These are phyloP conservation scores for Calamus simplicifolius DNA, from an alignment of 176 grass and related monocot species.

Conservation along the genomic window DNA sequence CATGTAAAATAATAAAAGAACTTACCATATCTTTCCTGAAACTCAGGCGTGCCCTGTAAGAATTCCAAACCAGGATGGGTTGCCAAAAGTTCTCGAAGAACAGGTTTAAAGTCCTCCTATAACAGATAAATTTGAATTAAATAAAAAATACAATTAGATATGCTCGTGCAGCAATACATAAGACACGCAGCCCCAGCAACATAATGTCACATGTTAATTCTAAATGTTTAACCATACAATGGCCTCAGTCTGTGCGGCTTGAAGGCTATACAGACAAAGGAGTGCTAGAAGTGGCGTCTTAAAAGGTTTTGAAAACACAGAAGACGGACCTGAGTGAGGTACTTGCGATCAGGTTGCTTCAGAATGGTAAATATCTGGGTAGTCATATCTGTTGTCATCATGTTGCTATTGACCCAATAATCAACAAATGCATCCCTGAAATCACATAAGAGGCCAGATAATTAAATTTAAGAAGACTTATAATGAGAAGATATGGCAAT, in stretches of 20 bases:
- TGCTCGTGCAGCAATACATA: too few species aligned
- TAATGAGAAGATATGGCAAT: too few species aligned
- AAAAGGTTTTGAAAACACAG: constrained; percentile 3
- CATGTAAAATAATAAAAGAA: constrained; percentile 7
- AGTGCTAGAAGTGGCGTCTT: too few species aligned
- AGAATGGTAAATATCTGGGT: constrained; percentile 89
- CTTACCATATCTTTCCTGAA: constrained; percentile 99
- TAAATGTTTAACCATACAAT: too few species aligned
- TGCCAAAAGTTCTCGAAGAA: constrained; percentile 84
- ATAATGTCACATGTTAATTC: too few species aligned
- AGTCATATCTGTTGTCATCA: constrained; percentile 81
- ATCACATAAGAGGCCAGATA: constrained; percentile 7
- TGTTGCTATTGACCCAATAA: constrained; percentile 91
- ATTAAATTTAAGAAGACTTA: background rate
- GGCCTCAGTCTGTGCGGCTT: too few species aligned
- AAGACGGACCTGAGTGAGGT: constrained; percentile 66
- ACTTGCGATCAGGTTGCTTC: constrained; percentile 50
- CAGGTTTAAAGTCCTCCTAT: constrained; percentile 95
- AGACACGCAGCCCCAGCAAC: too few species aligned
- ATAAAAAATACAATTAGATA: too few species aligned
- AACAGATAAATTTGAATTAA: background rate
- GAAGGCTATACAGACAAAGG: too few species aligned
- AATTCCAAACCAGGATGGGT: constrained; percentile 98
- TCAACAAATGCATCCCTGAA: constrained; percentile 88
- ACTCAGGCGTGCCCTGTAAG: constrained; percentile 96